Evolutionary conservation across 805 yeast genomes (phyloP).

Genomic region (Candida coleopterorum): DNA sequence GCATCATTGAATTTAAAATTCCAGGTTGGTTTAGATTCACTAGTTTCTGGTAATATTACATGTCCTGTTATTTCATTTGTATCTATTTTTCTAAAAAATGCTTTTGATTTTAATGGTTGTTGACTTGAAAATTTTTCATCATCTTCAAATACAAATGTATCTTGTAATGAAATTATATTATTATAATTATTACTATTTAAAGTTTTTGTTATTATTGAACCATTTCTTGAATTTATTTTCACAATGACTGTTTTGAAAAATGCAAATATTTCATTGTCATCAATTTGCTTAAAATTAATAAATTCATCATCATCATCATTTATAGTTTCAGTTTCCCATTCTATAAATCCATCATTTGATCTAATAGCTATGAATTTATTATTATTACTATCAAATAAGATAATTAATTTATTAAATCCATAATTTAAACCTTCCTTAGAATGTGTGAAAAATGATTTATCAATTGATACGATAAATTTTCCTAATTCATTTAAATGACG

Average conservation of each 20-base stretch:
- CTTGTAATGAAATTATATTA: constrained; percentile 3
- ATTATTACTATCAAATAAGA: constrained; percentile 24
- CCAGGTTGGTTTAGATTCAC: constrained; percentile 25
- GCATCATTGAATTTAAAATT: constrained; percentile 14
- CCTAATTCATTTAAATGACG: constrained; percentile 35
- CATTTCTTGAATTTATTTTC: constrained; percentile 12
- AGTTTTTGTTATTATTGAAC: constrained; percentile 3
- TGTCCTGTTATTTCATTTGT: constrained; percentile 17
- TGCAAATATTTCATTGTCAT: constrained; percentile 11
- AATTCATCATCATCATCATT: constrained; percentile 11
- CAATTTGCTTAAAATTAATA: constrained; percentile 8
- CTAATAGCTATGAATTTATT: constrained; percentile 39
- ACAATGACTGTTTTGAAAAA: constrained; percentile 10
- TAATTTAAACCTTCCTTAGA: constrained; percentile 16
- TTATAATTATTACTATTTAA: constrained; percentile 2
- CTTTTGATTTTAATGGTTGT: background rate
- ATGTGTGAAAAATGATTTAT: constrained; percentile 1
- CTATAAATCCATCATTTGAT: constrained; percentile 30
- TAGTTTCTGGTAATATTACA: constrained; percentile 11
- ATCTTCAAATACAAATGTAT: constrained; percentile 2
- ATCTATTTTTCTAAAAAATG: constrained; percentile 5
- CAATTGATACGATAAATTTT: constrained; percentile 14
- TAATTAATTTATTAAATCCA: constrained; percentile 30
- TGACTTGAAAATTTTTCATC: background rate
- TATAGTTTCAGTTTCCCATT: constrained; percentile 30